Base-by-base conservation (phyloP, 2,329 filamentous ascomycete species). In the Alternaria metachromatica region DNA sequence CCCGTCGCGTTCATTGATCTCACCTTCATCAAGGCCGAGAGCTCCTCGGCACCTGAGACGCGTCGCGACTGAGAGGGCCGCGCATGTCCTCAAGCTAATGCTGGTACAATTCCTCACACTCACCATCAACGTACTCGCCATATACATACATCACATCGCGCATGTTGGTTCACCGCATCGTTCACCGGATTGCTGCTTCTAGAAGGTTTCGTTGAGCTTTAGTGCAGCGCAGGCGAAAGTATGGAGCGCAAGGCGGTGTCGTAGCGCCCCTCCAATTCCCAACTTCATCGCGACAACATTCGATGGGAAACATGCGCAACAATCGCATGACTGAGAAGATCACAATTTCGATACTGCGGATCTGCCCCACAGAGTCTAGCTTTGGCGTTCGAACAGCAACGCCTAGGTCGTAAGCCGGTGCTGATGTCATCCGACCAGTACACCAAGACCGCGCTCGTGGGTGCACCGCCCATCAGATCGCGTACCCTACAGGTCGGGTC, bases 1-100 rank as follows among this genome's bases (percentile, higher is more conserved):
- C 33, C 33, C 33, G 33, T 37, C 0, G 1, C 0, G 2, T 37
- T 37, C 15, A 3, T 37, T 0, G 0, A n/a, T 37, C 33, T 37
- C 15, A 37, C 33, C 33, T 7, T 37, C 33, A 37, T 2, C 33
- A 37, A 37, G 33, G 4, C 33, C 2, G 3, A 3, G 33, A 37
- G 33, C 13, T 37, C 3, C 2, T 37, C 33, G 6, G 33, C 33
- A 37, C 3, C 4, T 13, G 30, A 3, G 33, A 37, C 33, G 33
- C 33, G 33, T n/a, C 33, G 33, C 33, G 13, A 37, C 2, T 37
- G 4, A 9, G 30, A 37, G 33, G 13, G 33, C 33, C 33, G 33
- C n/a, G 33, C 6, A 37, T n/a, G 7, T 37, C 6, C 6, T 4
- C 33, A 37, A 2, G 15, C 33, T n/a, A 37, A 37, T 37, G 33